These are phyloP conservation scores for Hericium erinaceus DNA, from an alignment of 768 basidiomycete genomes.

Conservation along the genomic window DNA sequence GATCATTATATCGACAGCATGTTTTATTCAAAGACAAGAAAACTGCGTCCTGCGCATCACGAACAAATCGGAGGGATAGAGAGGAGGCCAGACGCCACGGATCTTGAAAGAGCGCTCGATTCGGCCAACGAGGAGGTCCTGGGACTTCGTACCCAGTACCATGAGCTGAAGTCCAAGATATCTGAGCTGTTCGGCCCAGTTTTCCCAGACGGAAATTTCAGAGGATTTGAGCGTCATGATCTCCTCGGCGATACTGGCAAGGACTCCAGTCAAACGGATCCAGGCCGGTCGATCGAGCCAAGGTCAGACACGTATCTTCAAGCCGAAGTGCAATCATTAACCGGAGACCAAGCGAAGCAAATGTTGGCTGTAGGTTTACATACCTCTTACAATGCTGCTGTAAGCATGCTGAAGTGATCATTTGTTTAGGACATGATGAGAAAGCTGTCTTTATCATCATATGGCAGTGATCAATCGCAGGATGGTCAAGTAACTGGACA, in stretches of 20 bases:
- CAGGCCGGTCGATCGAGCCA: neutral
- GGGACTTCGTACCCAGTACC: slow-evolving; percentile 3
- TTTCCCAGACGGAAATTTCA: neutral
- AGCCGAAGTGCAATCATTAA: neutral
- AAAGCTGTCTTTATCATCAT: neutral
- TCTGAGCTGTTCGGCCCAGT: neutral
- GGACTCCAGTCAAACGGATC: neutral
- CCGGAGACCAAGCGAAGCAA: neutral
- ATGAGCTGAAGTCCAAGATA: slow-evolving; percentile 1
- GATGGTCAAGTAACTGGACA: neutral
- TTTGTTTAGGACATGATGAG: neutral
- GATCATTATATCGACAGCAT: neutral
- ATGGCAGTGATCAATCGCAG: neutral
- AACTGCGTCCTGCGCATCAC: neutral
- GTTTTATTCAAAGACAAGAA: neutral
- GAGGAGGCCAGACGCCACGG: neutral
- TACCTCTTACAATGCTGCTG: neutral
- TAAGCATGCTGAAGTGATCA: neutral
- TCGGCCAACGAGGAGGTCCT: slow-evolving; percentile 8
- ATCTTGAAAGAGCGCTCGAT: slow-evolving; percentile 7
- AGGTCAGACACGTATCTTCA: neutral
- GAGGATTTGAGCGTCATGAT: too few relatives aligned
- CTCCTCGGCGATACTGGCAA: neutral
- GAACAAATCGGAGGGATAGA: too few relatives aligned
- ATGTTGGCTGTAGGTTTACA: neutral